Base-by-base conservation (phyloP, 768 basidiomycete species). In the Suillus plorans region DNA sequence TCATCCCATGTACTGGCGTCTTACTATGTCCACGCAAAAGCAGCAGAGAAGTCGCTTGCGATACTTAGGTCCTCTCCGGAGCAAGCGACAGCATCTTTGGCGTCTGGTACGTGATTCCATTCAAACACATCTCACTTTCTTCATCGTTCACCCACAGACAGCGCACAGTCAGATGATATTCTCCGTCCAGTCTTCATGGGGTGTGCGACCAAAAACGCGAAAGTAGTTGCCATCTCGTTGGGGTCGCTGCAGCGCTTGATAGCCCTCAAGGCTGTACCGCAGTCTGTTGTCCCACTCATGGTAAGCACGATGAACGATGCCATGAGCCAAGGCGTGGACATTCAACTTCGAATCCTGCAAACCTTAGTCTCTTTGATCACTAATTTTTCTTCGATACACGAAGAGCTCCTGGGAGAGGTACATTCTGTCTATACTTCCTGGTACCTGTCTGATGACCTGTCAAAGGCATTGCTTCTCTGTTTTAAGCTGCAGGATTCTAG, bases 401-500 rank as follows among this genome's bases (percentile, higher is more conserved):
- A 92, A 13, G 81, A 81, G 18, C 75, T 95, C 14, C 80, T 98
- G 5, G 94, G 89, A 25, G 89, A 94, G 74, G 95, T 95, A 77
- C 64, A 89, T 82, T 31, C 22, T 34, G 2, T 25, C 14, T 16
- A 36, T 45, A 4, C 22, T 42, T 53, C 25, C 8, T 28, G 10
- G 12, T 12, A 12, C 34, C 34, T 34, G 39, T 22, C 34, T 34
- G 34, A 37, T 18, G 13, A 6, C 22, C 34, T 42, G 57, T 6
- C 42, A 8, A n/a, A n/a, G n/a, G n/a, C n/a, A n/a, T n/a, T n/a
- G 0, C 79, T 97, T n/a, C 78, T 98, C 12, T 98, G 95, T 71
- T 99, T 98, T 84, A 94, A 89, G 74, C 80, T 98, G 31, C 95
- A 98, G 76, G 97, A 98, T 64, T 96, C 94, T 1, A 89, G 93